A percentile compares a stretch with the other conserved stretches of the same genome.
phyloP scores from a whole-genome alignment of 2,329 filamentous ascomycete genomes.

The Corinectria fuckeliana region DNA sequence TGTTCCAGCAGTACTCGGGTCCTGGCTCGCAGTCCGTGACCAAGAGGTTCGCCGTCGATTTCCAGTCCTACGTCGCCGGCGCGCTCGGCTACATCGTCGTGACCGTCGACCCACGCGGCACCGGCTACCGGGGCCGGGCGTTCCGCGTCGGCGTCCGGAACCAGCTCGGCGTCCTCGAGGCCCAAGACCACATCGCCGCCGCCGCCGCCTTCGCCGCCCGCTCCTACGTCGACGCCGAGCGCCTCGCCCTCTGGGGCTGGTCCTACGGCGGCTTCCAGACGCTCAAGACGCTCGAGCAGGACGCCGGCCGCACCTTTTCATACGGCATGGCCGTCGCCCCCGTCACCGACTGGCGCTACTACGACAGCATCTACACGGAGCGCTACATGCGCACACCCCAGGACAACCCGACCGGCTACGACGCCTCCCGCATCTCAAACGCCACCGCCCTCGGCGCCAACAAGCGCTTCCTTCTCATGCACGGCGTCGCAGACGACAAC shows the following conservation, averaged over 20 bases:
- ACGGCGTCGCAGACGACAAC: conserved; percentile 96
- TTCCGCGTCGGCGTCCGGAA: conserved; percentile 83
- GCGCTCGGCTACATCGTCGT: conserved; percentile 91
- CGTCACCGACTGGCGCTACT: conserved; percentile 98
- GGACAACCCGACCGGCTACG: conserved; percentile 79
- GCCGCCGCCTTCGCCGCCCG: conserved; percentile 84
- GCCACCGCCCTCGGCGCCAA: conserved; percentile 74
- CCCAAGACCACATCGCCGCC: conserved; percentile 88
- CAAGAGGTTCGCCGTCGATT: conserved; percentile 83
- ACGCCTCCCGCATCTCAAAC: conserved; percentile 75
- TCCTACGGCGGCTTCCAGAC: conserved; percentile 96
- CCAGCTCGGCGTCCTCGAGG: conserved; percentile 84
- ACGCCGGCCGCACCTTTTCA: conserved; percentile 87
- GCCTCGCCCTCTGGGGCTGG: conserved; percentile 98
- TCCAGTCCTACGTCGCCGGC: conserved; percentile 87
- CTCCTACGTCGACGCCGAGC: conserved; percentile 79
- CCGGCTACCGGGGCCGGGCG: conserved; percentile 86
- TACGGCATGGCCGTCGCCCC: conserved; percentile 99
- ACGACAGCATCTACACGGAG: conserved; percentile 93
- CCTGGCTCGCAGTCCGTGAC: conserved; percentile 90
- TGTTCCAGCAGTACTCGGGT: conserved; percentile 94
- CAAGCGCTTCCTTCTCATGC: conserved; percentile 92
- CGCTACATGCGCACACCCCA: conserved; percentile 97
- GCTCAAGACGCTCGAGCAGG: conserved; percentile 90
- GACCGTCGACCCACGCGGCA: conserved; percentile 92